These are phyloP conservation scores for Stygiomarasmius scandens DNA, from an alignment of 1,284 basidiomycete genomes.

Conservation along the genomic window DNA sequence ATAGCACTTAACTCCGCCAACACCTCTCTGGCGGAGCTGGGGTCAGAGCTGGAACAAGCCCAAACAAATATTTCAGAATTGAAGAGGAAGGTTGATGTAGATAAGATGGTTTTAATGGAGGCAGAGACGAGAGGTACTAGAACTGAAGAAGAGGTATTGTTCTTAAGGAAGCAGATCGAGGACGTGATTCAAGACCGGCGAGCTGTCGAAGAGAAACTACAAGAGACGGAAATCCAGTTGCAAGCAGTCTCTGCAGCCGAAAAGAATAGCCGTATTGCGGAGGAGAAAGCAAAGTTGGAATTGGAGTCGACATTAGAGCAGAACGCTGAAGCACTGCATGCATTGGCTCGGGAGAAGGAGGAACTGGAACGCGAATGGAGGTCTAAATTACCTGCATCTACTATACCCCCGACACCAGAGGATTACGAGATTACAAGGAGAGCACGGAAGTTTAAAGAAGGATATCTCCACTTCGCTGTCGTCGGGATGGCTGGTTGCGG, in stretches of 20 bases:
- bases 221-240: neutral
- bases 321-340: conserved; percentile 24
- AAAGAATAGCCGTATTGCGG: neutral
- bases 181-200: neutral
- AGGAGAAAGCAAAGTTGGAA: conserved; percentile 4
- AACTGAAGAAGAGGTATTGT: neutral
- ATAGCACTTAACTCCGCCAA: neutral
- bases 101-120: neutral
- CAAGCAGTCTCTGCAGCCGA: neutral
- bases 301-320: conserved; percentile 13
- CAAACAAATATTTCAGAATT: neutral
- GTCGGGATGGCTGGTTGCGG: conserved; percentile 37
- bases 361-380: conserved; percentile 21
- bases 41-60: neutral
- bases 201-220: neutral
- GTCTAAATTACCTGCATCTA: neutral
- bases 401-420: neutral
- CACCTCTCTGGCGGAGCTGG: neutral
- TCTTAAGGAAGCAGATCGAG: neutral
- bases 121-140: neutral
- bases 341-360: conserved; percentile 26
- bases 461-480: conserved; percentile 30
- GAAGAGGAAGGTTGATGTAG: neutral
- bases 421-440: conserved; percentile 21
- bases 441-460: conserved; percentile 28